Evolutionary conservation across 78 protist genomes (phyloP).

Genomic region (Dictyostelium brefeldianum): DNA sequence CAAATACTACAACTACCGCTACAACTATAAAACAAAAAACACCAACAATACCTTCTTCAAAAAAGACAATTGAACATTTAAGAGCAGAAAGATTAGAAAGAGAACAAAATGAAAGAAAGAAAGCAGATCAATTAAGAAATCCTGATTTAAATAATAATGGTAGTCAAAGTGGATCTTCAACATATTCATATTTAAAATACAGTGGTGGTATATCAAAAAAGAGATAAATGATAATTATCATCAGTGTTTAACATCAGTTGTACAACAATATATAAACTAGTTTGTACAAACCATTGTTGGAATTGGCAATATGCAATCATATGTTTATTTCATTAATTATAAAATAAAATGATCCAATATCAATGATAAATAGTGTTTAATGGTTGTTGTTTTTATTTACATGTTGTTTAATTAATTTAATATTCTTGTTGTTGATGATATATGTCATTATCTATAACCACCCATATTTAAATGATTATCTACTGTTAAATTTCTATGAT

Average conservation of each 20-base stretch:
- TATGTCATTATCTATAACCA: background rate
- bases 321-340: too few species aligned
- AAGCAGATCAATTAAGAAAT: constrained; percentile 6
- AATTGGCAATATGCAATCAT: too few species aligned
- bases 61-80: constrained; percentile 67
- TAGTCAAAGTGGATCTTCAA: background rate
- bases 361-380: too few species aligned
- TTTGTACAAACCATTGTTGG: too few species aligned
- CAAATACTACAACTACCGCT: background rate
- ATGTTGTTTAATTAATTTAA: background rate
- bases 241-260: too few species aligned
- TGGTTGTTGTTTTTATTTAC: too few species aligned
- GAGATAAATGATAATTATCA: background rate
- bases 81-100: constrained; percentile 67
- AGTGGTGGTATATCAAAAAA: constrained; percentile 24
- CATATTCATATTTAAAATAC: constrained; percentile 4
- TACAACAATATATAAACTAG: too few species aligned
- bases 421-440: background rate
- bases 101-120: constrained; percentile 67
- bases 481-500: constrained; percentile 55
- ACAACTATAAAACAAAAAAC: background rate
- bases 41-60: background rate
- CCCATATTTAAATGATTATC: background rate
- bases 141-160: background rate
- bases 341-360: too few species aligned